Base-by-base conservation (phyloP, 768 basidiomycete genomes). In the Dacryopinax spathularia region DNA sequence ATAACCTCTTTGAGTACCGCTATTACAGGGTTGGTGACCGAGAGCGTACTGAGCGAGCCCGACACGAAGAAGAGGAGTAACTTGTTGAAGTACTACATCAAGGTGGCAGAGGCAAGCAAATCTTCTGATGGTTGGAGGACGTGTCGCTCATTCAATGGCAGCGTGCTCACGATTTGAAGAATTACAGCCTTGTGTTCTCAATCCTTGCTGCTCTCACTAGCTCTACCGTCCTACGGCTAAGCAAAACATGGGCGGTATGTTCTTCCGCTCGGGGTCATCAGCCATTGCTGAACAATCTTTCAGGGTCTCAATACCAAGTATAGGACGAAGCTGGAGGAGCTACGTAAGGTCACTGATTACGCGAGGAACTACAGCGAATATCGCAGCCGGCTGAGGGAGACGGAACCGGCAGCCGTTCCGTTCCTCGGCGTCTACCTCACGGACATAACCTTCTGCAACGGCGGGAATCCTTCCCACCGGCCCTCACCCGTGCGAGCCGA, bases 21-120 rank as follows among this genome's bases (percentile, higher is more conserved):
- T 62, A 87, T 97, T 68, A 97, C 93, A 0, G 94, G 93, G 2
- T 95, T 92, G 90, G 89, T 97, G 33, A 88, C 93, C 9, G 95
- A 98, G 75, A 87, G 87, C 69, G 93, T 99, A 65, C 75, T 99
- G 60, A 86, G 86, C 69, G 95, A 99, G 75, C 81, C 25, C 4
- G 95, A 98, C 74, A 81, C 85, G 68, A 93, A 91, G 80, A 89
- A 85, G 75, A 78, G 93, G 65, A 86, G 85, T 27, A 64, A 72
- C 7, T 70, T 94, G 66, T 80, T 95, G 70, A 93, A 93, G 74
- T 94, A 90, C 74, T 95, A 91, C 71, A 87, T 96, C 80, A 95
- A 95, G 75, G 80, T 96, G 61, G 87, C 89, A 16, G 89, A 93
- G 72, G 91, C 91, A 71, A 75, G 91, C 76, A 1, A 48, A 63